Percentiles rank a stretch among this genome's conserved stretches.
phyloP scores from a whole-genome alignment of 2,329 filamentous ascomycete genomes.

The Mariannaea elegans region DNA sequence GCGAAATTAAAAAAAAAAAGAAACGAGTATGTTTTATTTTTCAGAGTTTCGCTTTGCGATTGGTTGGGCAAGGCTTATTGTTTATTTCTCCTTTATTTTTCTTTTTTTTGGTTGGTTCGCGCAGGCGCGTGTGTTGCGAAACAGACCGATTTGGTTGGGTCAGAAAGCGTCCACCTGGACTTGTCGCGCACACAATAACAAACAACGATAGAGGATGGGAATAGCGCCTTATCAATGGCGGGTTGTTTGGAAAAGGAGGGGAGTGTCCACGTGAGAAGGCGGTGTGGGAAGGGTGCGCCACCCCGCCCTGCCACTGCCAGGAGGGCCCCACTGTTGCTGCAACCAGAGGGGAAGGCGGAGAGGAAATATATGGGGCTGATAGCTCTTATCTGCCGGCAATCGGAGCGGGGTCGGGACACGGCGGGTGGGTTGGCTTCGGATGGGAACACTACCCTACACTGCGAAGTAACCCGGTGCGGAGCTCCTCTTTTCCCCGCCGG shows the following conservation, averaged over 20 bases:
- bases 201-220: background rate
- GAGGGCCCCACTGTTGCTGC: background rate
- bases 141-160: constrained; percentile 17
- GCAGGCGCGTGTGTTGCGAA: constrained; percentile 12
- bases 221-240: background rate
- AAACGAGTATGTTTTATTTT: background rate
- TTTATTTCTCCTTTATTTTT: constrained; percentile 11
- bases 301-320: constrained; percentile 4
- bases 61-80: background rate
- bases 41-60: constrained; percentile 8
- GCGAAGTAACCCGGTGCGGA: constrained; percentile 7
- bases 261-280: constrained; percentile 17
- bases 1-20: background rate
- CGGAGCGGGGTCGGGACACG: constrained; percentile 29
- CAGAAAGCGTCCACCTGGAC: no score
- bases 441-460: background rate
- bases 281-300: constrained; percentile 15
- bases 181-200: background rate
- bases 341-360: constrained; percentile 1
- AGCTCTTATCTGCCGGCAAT: constrained; percentile 30
- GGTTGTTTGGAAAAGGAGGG: background rate
- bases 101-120: constrained; percentile 7
- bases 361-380: background rate
- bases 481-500: constrained; percentile 1
- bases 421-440: constrained; percentile 7